Conservation (phyloP, 2,329 filamentous ascomycete species). For the Sphaerulina populicola region DNA sequence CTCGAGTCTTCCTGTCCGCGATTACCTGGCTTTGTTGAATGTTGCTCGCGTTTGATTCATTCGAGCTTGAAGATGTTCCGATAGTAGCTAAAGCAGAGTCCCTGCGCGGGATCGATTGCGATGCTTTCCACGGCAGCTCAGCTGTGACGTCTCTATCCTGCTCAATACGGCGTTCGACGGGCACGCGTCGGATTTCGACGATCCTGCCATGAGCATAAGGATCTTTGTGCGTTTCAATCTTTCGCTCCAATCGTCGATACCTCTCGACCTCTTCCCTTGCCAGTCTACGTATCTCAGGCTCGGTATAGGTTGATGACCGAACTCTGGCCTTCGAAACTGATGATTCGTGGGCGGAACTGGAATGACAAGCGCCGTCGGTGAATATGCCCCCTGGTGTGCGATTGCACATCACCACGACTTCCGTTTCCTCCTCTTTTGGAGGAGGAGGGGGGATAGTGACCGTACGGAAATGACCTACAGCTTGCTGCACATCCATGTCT, state of each 20-base stretch:
- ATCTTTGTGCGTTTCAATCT: constrained; percentile 26
- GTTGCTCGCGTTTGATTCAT: neutral
- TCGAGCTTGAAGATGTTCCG: neutral
- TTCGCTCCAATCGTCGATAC: constrained; percentile 31
- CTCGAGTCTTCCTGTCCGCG: neutral
- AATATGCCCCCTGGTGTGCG: neutral
- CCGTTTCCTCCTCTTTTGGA: neutral
- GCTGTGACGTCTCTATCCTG: constrained; percentile 15
- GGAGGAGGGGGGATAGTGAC: constrained; percentile 13
- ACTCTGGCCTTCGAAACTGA: neutral
- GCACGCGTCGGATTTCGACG: constrained; percentile 18
- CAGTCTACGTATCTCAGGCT: constrained; percentile 27
- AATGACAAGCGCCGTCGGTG: neutral
- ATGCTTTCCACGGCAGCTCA: constrained; percentile 13
- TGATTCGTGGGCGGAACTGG: neutral
- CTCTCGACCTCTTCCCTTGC: constrained; percentile 31
- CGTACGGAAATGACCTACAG: neutral
- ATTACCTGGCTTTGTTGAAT: neutral
- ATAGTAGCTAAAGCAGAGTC: constrained; percentile 3
- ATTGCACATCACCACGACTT: neutral
- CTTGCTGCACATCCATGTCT: neutral
- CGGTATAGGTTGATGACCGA: neutral
- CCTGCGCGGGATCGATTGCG: constrained; percentile 1
- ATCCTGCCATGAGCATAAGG: constrained; percentile 29
- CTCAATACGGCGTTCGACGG: constrained; percentile 24